Conservation (phyloP, 495 filamentous ascomycete genomes). For the Daldinia decipiens region DNA sequence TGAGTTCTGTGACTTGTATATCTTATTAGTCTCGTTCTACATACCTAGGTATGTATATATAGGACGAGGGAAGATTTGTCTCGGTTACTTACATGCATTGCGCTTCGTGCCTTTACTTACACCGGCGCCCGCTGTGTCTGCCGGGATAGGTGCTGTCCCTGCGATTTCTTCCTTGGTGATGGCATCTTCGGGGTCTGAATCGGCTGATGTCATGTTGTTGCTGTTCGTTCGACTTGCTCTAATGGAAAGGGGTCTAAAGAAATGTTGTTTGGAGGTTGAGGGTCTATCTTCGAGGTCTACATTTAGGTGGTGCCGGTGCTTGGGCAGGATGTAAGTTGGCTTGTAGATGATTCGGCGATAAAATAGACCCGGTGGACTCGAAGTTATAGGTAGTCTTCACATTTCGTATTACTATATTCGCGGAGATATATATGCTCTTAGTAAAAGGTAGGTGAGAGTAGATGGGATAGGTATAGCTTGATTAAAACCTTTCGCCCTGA, state of each 20-base stretch:
- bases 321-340: neutral
- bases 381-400: slow-evolving; percentile 4
- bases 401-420: slow-evolving; percentile 29
- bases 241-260: neutral
- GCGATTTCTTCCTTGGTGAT: slow-evolving; percentile 47
- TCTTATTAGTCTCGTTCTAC: neutral
- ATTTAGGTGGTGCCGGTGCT: slow-evolving; percentile 13
- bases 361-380: slow-evolving; percentile 35
- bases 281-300: neutral
- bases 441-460: neutral
- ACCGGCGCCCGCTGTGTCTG: slow-evolving; percentile 8
- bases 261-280: neutral
- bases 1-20: slow-evolving; percentile 70
- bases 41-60: no score
- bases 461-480: neutral
- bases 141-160: slow-evolving; percentile 36
- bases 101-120: slow-evolving; percentile 40
- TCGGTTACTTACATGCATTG: slow-evolving; percentile 47
- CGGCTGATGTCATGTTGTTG: slow-evolving; percentile 34
- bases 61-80: neutral
- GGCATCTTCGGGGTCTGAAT: slow-evolving; percentile 44
- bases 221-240: neutral
- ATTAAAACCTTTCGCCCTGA: neutral
- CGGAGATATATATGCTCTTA: neutral
- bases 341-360: slow-evolving; percentile 30